Evolutionary conservation across 2,329 filamentous ascomycete species (phyloP).

Genomic region (Myriosclerotinia curreyana): DNA sequence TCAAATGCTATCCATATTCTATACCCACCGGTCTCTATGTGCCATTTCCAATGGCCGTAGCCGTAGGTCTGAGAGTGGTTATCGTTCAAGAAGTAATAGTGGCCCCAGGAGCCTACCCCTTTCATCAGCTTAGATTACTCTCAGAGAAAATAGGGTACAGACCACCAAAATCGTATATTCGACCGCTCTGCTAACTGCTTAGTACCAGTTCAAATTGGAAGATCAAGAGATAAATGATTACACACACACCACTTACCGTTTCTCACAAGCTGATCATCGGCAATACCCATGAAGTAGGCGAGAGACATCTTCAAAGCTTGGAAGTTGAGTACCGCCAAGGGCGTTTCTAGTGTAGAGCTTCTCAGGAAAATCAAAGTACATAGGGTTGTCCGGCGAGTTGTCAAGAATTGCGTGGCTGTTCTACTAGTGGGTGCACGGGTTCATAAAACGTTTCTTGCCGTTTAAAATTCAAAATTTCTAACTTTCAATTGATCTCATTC

Average conservation of each 20-base stretch:
- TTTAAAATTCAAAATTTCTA: no score
- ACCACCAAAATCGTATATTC: background rate
- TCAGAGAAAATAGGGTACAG: background rate
- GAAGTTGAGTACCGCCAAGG: background rate
- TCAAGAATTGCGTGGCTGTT: background rate
- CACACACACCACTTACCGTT: background rate
- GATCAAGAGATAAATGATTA: background rate
- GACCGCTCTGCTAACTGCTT: background rate
- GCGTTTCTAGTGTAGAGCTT: background rate
- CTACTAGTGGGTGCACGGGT: no score
- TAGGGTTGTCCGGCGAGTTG: no score
- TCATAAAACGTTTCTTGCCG: no score
- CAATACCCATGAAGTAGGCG: background rate
- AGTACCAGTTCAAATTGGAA: no score
- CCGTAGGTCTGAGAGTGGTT: background rate
- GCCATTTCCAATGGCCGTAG: background rate
- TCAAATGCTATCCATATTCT: background rate
- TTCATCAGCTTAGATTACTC: background rate
- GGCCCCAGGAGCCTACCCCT: background rate
- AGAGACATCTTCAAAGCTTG: background rate
- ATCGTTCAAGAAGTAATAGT: background rate
- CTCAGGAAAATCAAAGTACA: background rate
- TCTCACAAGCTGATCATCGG: background rate
- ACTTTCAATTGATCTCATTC: no score
- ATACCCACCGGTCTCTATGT: background rate